Evolutionary conservation across 805 yeast genomes (phyloP).

Genomic region (Candida silvicultrix): DNA sequence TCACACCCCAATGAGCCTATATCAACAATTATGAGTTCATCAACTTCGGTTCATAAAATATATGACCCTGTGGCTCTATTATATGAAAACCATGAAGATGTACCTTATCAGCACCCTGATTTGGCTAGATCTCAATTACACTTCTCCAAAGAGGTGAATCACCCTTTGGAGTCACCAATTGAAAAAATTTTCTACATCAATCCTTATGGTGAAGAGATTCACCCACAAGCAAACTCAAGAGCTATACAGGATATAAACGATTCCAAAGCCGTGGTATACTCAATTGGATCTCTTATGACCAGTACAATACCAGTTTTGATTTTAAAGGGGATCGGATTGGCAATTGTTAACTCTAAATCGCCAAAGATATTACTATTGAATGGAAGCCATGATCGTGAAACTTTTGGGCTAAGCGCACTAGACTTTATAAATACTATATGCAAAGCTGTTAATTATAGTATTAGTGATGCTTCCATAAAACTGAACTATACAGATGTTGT

Average conservation of each 20-base stretch:
- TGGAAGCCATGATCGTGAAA: constrained; percentile 76
- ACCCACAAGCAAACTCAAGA: constrained; percentile 64
- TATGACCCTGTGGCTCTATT: constrained; percentile 5
- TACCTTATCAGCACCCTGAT: constrained; percentile 74
- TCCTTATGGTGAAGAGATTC: constrained; percentile 82
- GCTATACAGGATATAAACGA: constrained; percentile 44
- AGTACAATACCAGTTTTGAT: constrained; percentile 76
- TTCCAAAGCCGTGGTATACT: constrained; percentile 57
- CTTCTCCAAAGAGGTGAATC: constrained; percentile 52
- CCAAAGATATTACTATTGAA: constrained; percentile 61
- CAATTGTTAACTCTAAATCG: constrained; percentile 32
- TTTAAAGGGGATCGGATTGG: constrained; percentile 64
- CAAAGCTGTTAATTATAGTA: constrained; percentile 50
- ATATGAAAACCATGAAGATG: constrained; percentile 37
- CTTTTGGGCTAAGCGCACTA: constrained; percentile 55
- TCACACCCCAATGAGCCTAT: constrained; percentile 63
- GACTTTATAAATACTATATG: constrained; percentile 53
- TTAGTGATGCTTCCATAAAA: constrained; percentile 5
- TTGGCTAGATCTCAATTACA: constrained; percentile 67
- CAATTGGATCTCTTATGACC: constrained; percentile 87
- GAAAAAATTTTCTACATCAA: constrained; percentile 71
- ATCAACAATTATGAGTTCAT: constrained; percentile 4
- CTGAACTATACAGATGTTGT: constrained; percentile 41
- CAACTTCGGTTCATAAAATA: constrained; percentile 10
- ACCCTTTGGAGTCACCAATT: constrained; percentile 71